Evolutionary conservation across 306 rosid genomes (phyloP), one percentile per base, ranked within the genome.

Genomic region (Ceratonia siliqua): DNA sequence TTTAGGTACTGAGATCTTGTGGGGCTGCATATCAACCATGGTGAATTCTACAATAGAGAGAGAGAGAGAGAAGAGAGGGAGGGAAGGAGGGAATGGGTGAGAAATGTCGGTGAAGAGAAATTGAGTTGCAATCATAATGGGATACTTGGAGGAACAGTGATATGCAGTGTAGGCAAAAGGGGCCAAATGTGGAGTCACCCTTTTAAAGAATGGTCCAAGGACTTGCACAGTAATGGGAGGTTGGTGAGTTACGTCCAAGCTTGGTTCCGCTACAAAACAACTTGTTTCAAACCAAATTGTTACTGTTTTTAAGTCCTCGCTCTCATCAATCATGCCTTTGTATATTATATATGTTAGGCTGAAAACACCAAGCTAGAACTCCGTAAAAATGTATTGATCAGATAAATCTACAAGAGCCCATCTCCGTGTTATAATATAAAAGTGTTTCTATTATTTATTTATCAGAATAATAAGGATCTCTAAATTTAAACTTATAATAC

Each of bases 101-200:
- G 70, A 54, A 63, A 71, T 76, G 85, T 72, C 76, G 82, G 85
- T 77, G 82, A 66, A 28, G 30, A 32, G 30, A 56, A 3, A 48
- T 22, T 77, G 61, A 38, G 66, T 56, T 46, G 49, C 6, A 33
- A 68, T 42, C 13, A 48, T 20, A 58, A 42, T 42, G 13, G 27
- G 18, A 70, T 77, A 75, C 6, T 32, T 71, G 62, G 67, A 72
- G 22, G 45, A 62, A 17, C 17, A 35, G 28, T 8, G 45, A n/a
- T n/a, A n/a, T n/a, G n/a, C n/a, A n/a, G 55, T 65, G 73, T 68
- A 27, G 70, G 50, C 63, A 36, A 46, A 46, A 81, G 21, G 72
- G 75, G 52, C 28, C 78, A 54, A 62, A 11, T 0, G 4, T 28
- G 13, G 53, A 38, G 56, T 46, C 63, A 57, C 22, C 22, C 53